phyloP scores from a whole-genome alignment of 805 yeast species.

The Saccharomycopsis capsularis region DNA sequence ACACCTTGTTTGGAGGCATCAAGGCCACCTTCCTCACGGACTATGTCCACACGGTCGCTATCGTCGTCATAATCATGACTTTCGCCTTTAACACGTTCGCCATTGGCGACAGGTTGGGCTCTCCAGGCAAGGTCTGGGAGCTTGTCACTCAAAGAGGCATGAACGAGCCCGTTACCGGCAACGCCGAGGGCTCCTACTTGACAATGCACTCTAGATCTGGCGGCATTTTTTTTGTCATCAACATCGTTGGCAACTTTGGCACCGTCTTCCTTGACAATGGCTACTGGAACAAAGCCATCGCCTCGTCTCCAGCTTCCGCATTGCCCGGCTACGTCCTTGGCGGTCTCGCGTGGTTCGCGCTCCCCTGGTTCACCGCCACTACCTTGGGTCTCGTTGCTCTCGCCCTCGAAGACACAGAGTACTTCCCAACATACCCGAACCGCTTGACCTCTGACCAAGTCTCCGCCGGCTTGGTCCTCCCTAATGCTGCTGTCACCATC shows the following conservation, averaged over 20 bases:
- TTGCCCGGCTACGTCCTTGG: constrained; percentile 85
- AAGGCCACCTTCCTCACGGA: constrained; percentile 79
- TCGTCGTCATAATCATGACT: constrained; percentile 68
- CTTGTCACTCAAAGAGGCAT: constrained; percentile 53
- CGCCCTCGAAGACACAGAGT: constrained; percentile 59
- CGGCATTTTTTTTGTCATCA: constrained; percentile 85
- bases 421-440: constrained; percentile 76
- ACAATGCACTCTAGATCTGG: constrained; percentile 84
- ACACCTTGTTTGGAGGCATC: constrained; percentile 75
- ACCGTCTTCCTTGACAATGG: constrained; percentile 84
- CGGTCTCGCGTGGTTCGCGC: constrained; percentile 87
- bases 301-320: constrained; percentile 76
- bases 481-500: constrained; percentile 67
- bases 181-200: constrained; percentile 78
- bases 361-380: constrained; percentile 76
- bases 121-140: constrained; percentile 78
- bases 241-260: constrained; percentile 83
- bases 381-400: constrained; percentile 84
- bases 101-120: constrained; percentile 61
- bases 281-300: constrained; percentile 84
- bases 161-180: constrained; percentile 64
- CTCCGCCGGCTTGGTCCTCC: constrained; percentile 69
- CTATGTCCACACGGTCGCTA: constrained; percentile 73
- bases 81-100: constrained; percentile 79
- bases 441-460: constrained; percentile 61